Evolutionary conservation across 108 stramenopile genomes (phyloP), one percentile per base, ranked within the genome.

Genomic region (Aurantiochytrium sp.): DNA sequence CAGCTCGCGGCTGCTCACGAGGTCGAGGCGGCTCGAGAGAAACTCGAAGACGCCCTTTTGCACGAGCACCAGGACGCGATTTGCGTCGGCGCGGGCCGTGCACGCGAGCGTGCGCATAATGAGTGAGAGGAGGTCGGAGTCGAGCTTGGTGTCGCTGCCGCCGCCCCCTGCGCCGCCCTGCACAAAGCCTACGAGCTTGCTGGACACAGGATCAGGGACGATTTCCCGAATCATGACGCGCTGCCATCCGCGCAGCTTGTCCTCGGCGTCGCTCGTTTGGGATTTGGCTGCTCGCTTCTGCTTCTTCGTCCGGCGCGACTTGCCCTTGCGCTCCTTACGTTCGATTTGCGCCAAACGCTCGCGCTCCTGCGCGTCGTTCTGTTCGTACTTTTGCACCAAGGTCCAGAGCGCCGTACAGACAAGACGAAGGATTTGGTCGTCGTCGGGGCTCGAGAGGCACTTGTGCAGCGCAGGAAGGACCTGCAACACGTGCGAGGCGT

Each of bases 381-480:
- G 8, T 24, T 81, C 73, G 24, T 81, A 81, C 12, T 17, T 48
- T 24, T 41, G 15, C 1, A 48, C 42, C 10, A 81, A 24, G 10
- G 42, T 81, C 45, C 42, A 41, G 45, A 81, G 21, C 10, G 73
- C 21, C 45, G 45, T 41, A 24, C 73, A 81, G 12, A 48, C 73
- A 12, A 81, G 30, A 17, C 73, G 73, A 12, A 81, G 24, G 24
- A 41, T 3, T 30, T 81, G 73, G 27, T 81, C 73, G 24, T 81
- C 59, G 3, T 65, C 73, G n/a, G 73, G 6, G 73, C 42, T 48
- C 1, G 21, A 27, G 73, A 81, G 45, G 12, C 39, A 48, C 1
- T 81, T 81, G 73, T 81, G 73, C 21, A 81, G 17, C 12, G 45
- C 73, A 17, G 73, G 73, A 6, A 81, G 45, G 12, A 81, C 73